Evolutionary conservation across 169 alveolate genomes (phyloP).

Genomic region (Plasmodium yoelii): DNA sequence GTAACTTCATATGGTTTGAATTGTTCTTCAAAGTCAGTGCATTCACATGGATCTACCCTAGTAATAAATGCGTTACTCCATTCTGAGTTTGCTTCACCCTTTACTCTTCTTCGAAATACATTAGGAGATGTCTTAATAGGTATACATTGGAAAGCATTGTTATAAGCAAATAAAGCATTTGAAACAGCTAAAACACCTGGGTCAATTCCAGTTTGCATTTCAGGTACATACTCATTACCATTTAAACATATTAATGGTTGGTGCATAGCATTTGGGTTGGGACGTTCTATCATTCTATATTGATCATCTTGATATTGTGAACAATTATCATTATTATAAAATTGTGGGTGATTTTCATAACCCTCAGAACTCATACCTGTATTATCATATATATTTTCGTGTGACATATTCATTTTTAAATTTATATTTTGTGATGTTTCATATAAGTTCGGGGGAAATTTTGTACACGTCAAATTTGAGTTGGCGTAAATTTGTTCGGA

Average conservation of each 20-base stretch:
- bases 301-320: conserved; percentile 15
- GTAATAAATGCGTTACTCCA: conserved; percentile 89
- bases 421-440: conserved; percentile 11
- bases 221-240: conserved; percentile 64
- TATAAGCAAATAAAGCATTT: conserved; percentile 77
- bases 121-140: conserved; percentile 77
- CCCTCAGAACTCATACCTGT: conserved; percentile 23
- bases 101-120: conserved; percentile 83
- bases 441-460: conserved; percentile 15
- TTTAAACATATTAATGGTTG: conserved; percentile 46
- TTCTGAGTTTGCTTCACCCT: conserved; percentile 87
- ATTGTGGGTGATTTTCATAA: conserved; percentile 11
- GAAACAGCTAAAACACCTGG: conserved; percentile 84
- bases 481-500: conserved; percentile 22
- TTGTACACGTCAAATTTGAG: conserved; percentile 36
- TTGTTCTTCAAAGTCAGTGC: conserved; percentile 76
- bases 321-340: conserved; percentile 6
- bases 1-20: conserved; percentile 80
- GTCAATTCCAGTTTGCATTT: conserved; percentile 73
- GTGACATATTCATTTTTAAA: conserved; percentile 30
- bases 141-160: conserved; percentile 77
- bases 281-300: not conserved
- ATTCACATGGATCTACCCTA: conserved; percentile 80
- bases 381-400: conserved; percentile 36
- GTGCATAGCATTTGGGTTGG: conserved; percentile 3